These are phyloP conservation scores for Amanita muscaria DNA, from an alignment of 768 basidiomycete genomes.

Conservation along the genomic window DNA sequence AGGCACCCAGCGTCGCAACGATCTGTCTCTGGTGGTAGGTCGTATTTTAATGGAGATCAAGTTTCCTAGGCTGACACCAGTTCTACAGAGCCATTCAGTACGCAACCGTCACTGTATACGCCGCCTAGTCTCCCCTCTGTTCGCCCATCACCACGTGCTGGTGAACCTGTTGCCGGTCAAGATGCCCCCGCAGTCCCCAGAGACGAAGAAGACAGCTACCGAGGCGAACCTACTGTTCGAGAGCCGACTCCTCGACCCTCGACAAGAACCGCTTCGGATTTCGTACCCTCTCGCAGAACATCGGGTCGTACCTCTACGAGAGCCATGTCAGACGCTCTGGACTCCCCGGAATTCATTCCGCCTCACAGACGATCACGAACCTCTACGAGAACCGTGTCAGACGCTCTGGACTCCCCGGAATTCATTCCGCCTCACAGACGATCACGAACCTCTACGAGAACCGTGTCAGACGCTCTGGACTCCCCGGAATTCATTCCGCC, in stretches of 20 bases:
- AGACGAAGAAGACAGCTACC: constrained; percentile 8
- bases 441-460: too few species aligned
- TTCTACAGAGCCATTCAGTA: constrained; percentile 5
- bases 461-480: too few species aligned
- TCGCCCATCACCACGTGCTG: background rate
- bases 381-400: too few species aligned
- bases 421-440: too few species aligned
- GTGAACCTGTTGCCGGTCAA: background rate
- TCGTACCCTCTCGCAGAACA: too few species aligned
- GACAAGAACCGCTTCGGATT: too few species aligned
- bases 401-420: too few species aligned
- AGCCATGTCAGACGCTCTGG: constrained; percentile 1
- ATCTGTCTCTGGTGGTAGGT: constrained; percentile 3
- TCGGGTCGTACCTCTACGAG: background rate
- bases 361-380: too few species aligned
- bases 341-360: too few species aligned
- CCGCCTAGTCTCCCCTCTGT: constrained; percentile 1
- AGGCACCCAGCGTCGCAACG: background rate
- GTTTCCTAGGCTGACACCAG: too few species aligned
- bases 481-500: too few species aligned
- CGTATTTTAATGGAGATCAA: too few species aligned
- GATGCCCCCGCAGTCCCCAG: background rate
- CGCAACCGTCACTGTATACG: constrained; percentile 4
- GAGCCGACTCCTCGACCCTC: background rate
- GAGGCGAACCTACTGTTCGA: constrained; percentile 1